Base-by-base conservation (phyloP, 192 early-diverging fungal species). In the Backusella psychrophila region DNA sequence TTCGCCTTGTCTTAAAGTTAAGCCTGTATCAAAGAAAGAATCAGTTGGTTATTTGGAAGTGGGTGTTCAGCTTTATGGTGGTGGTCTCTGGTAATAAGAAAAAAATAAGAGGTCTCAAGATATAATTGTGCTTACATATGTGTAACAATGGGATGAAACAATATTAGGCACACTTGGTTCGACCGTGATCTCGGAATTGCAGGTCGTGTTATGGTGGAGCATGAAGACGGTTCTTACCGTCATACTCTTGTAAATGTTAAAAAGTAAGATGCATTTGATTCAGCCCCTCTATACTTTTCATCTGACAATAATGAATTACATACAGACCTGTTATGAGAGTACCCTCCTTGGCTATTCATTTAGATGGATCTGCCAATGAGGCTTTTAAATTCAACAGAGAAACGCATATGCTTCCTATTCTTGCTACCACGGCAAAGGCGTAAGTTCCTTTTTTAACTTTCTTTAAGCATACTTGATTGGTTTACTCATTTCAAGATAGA, bases 321-420 rank as follows among this genome's bases (percentile, higher is more conserved):
- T 23, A 21, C 77, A 90, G 88, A 71, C 94, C 98, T 9, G 96
- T 99, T 73, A 86, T 99, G 76, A 89, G 95, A 71, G 94, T 99
- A 67, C 98, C 98, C 44, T 97, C 95, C 14, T 85, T 99, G 66
- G 98, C 97, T 52, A 98, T 99, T 82, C 97, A 99, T 82, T 84
- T 99, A 72, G 96, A 99, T 78, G 88, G 95, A 53, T 78, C 87
- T 46, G 91, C 92, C 59, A 84, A 83, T 82, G 81, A 81, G 14
- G 93, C 93, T 9, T 96, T 98, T 87, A 96, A 92, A 75, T 97
- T 94, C 84, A 99, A 99, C 88, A 96, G 93, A 71, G 98, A 99
- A 82, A 87, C 87, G 4, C 98, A 99, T 63, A 83, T 99, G 73
- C 89, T 91, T 31, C 98, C 98, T 39, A 89, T 99, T 42, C 82